Percentiles rank a stretch among this genome's conserved stretches.
Conservation (phyloP, 1,284 basidiomycete species). For the Ceratobasidium sp. region DNA sequence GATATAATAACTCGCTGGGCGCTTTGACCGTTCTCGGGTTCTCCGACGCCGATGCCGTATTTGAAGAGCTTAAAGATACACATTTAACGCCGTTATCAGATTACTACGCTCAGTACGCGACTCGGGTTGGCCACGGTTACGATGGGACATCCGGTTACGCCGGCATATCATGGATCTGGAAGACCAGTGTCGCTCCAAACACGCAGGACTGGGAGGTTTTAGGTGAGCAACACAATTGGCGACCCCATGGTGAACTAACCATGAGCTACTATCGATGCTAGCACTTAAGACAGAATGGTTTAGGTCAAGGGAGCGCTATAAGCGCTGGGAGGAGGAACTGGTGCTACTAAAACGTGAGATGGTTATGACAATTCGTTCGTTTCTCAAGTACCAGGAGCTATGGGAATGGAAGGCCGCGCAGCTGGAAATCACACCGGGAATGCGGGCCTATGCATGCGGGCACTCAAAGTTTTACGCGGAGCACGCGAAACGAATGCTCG, state of each 20-base stretch:
- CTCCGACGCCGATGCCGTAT: neutral
- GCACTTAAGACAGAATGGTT: constrained; percentile 22
- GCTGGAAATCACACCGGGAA: neutral
- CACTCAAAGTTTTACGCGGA: neutral
- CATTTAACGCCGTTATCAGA: neutral
- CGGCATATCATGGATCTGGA: constrained; percentile 16
- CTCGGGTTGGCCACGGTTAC: neutral
- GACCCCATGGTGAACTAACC: neutral
- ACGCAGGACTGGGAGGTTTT: constrained; percentile 4
- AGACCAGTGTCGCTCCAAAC: neutral
- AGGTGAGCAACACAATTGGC: constrained; percentile 23
- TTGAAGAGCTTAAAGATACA: neutral
- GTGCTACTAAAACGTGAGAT: constrained; percentile 15
- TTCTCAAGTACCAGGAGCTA: constrained; percentile 3
- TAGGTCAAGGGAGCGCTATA: constrained; percentile 7
- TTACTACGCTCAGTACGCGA: neutral
- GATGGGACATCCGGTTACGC: too few species aligned
- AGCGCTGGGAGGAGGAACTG: constrained; percentile 25
- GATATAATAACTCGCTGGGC: constrained; percentile 5
- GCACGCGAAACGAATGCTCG: neutral
- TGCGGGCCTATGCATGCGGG: neutral
- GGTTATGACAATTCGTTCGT: constrained; percentile 3
- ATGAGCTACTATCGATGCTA: neutral
- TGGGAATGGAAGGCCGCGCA: constrained; percentile 17
- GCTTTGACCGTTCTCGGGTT: neutral